Conservation (phyloP, 108 stramenopile species). For the Pseudonitzschia multistriata region DNA sequence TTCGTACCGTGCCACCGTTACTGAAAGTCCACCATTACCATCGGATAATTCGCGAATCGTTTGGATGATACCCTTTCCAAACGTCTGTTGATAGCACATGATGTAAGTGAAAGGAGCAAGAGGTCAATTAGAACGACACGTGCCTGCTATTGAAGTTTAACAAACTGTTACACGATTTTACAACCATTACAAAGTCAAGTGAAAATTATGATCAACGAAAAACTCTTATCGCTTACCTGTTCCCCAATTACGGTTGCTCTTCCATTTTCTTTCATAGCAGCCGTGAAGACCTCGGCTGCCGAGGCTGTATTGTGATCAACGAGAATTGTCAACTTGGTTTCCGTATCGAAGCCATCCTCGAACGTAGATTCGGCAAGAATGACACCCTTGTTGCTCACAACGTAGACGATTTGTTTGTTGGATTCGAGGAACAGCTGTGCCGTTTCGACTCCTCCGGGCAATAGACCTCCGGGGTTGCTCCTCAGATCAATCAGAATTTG, state of each 20-base stretch:
- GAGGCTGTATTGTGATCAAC: conserved; percentile 86
- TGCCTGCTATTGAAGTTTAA: too few relatives aligned
- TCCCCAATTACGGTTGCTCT: conserved; percentile 72
- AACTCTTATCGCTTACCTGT: too few relatives aligned
- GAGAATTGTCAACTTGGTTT: conserved; percentile 68
- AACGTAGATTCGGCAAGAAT: conserved; percentile 73
- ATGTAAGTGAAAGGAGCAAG: background rate
- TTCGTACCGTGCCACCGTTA: conserved; percentile 87
- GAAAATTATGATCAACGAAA: too few relatives aligned
- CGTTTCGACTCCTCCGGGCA: conserved; percentile 95
- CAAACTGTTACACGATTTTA: too few relatives aligned
- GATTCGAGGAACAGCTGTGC: conserved; percentile 85
- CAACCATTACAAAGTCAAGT: too few relatives aligned
- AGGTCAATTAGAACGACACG: background rate
- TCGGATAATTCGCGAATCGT: conserved; percentile 69
- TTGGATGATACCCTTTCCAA: conserved; percentile 92
- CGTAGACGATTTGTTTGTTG: conserved; percentile 75
- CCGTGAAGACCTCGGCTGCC: conserved; percentile 89
- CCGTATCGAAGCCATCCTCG: conserved; percentile 60
- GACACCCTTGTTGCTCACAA: conserved; percentile 77
- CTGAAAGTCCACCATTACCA: conserved; percentile 83
- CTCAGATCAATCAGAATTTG: conserved; percentile 83
- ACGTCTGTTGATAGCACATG: conserved; percentile 41
- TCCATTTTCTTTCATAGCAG: conserved; percentile 83
- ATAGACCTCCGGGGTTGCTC: conserved; percentile 92